These are phyloP conservation scores for Oryza meridionalis DNA, from an alignment of 176 grass and related monocot genomes.

Conservation along the genomic window DNA sequence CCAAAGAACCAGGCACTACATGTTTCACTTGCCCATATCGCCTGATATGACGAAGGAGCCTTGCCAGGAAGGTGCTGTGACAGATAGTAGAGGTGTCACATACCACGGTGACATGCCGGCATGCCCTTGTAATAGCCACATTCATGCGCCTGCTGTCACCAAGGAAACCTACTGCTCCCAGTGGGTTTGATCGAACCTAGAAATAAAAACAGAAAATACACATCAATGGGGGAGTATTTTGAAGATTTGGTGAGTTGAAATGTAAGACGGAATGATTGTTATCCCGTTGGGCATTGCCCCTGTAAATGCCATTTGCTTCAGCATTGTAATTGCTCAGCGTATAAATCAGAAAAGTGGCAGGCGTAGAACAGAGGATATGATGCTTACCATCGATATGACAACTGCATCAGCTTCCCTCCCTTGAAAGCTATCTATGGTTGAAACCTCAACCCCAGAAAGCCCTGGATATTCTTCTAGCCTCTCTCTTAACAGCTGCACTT, in stretches of 20 bases:
- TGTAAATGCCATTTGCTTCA: conserved; percentile 4
- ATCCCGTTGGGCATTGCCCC: background rate
- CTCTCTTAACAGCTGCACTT: conserved; percentile 89
- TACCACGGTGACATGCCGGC: conserved; percentile 79
- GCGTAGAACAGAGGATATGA: background rate
- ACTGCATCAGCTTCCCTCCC: conserved; percentile 93
- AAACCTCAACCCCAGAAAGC: conserved; percentile 78
- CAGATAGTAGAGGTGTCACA: conserved; percentile 96
- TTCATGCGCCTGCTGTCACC: conserved; percentile 88
- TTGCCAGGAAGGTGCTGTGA: conserved; percentile 87
- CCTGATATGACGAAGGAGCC: conserved; percentile 79
- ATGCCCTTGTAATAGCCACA: conserved; percentile 81
- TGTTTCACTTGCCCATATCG: conserved; percentile 78
- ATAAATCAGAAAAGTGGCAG: conserved; percentile 26
- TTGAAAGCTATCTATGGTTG: conserved; percentile 96
- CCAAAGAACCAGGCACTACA: conserved; percentile 68
- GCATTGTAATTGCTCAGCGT: background rate
- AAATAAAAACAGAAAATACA: conserved; percentile 20
- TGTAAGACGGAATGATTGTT: conserved; percentile 15
- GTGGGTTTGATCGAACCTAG: conserved; percentile 85
- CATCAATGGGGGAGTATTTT: conserved; percentile 1
- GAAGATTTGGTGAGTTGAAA: conserved; percentile 14
- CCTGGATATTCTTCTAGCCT: conserved; percentile 73
- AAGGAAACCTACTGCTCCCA: conserved; percentile 88
- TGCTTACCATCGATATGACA: conserved; percentile 85